phyloP scores from a whole-genome alignment of 441 rosid species.

The Pelargonium cotyledonis region DNA sequence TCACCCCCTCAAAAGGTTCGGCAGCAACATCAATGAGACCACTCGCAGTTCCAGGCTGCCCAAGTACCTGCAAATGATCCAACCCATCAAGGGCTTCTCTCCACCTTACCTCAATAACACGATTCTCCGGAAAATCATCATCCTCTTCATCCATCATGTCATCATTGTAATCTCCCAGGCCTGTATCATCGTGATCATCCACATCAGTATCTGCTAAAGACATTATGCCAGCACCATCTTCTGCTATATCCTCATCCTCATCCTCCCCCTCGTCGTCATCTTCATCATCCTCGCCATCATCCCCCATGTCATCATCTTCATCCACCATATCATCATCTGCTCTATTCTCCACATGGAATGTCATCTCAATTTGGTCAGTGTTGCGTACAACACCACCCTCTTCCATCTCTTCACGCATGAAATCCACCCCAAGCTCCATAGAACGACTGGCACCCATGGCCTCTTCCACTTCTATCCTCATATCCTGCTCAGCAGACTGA shows the following conservation, averaged over 20 bases:
- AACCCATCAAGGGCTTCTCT: conserved; percentile 82
- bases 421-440: conserved; percentile 70
- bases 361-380: conserved; percentile 73
- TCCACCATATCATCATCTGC: conserved; percentile 93
- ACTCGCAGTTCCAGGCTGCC: conserved; percentile 71
- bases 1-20: conserved; percentile 96
- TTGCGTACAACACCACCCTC: conserved; percentile 61
- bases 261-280: conserved; percentile 73
- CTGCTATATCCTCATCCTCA: conserved; percentile 88
- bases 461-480: conserved; percentile 71
- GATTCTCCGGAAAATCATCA: conserved; percentile 88
- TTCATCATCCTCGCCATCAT: conserved; percentile 86
- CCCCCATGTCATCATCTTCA: conserved; percentile 86
- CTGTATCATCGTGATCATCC: conserved; percentile 93
- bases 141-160: conserved; percentile 97
- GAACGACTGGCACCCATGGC: conserved; percentile 48
- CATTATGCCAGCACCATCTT: conserved; percentile 95
- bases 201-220: conserved; percentile 90
- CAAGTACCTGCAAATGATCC: conserved; percentile 86
- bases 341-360: conserved; percentile 72
- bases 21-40: conserved; percentile 83
- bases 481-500: conserved; percentile 39
- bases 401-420: conserved; percentile 78
- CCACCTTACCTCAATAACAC: conserved; percentile 90
- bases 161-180: conserved; percentile 81